Evolutionary conservation across 2,329 filamentous ascomycete genomes (phyloP), one percentile per base, ranked within the genome.

Genomic region (Aspergillus tanneri): DNA sequence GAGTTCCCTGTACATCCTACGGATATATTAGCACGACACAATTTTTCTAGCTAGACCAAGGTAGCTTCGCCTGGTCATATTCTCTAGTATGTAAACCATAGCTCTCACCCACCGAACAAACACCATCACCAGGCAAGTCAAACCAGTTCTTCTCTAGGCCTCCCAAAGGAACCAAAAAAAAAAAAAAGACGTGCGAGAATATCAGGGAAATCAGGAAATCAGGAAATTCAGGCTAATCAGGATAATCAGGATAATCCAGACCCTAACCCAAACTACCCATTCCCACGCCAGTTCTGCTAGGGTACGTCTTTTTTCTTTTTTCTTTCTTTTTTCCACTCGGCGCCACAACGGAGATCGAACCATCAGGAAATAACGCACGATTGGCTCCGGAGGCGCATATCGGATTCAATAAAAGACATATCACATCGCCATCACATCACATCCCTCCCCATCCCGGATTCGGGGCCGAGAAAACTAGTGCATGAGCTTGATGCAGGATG

Each of bases 391-490:
- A n/a, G n/a, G n/a, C n/a, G n/a, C n/a, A n/a, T 32, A 32, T 43
- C 22, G 35, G 25, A 47, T 18, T 46, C 48, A 51, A 54, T 54
- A 51, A 41, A 46, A 54, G 51, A 54, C 48, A 54, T 48, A 43
- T 54, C 51, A 54, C 51, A 54, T 49, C 42, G 19, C 27, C 36
- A 36, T 47, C 51, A 51, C 45, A 51, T 46, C 36, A 18, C 19
- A 34, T 34, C 30, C 30, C 5, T 32, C 24, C 23, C 24, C 24
- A 25, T 40, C 34, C 34, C 34, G 12, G 34, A 21, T 14, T 22
- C n/a, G 34, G 18, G 12, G 9, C 36, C 5, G 14, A 39, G 16
- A 22, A 23, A 12, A 39, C 36, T 39, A 39, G 19, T 22, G 36
- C 36, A 39, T 24, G 36, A n/a, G n/a, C n/a, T 39, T 22, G 19